Evolutionary conservation across 2,329 filamentous ascomycete genomes (phyloP).

Genomic region (Juglanconis sp.): DNA sequence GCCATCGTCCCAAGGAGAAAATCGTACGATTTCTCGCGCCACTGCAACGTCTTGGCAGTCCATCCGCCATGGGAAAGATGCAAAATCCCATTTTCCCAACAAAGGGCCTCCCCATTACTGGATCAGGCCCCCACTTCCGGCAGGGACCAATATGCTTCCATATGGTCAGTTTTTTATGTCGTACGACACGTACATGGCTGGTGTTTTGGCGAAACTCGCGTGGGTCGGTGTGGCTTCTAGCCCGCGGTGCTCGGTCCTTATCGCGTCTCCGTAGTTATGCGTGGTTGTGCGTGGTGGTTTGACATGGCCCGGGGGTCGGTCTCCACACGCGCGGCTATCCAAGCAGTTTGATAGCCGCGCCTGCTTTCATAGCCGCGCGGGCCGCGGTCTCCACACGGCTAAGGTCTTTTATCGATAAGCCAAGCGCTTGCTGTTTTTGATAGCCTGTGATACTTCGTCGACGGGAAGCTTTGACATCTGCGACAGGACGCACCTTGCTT

Average conservation of each 20-base stretch:
- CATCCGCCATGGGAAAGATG: too few relatives aligned
- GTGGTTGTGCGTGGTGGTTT: too few relatives aligned
- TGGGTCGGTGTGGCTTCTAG: too few relatives aligned
- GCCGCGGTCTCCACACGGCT: background rate
- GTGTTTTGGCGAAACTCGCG: background rate
- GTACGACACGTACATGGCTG: background rate
- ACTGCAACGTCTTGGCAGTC: background rate
- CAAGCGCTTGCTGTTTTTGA: background rate
- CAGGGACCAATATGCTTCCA: too few relatives aligned
- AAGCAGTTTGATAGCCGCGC: too few relatives aligned
- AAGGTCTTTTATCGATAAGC: constrained; percentile 6
- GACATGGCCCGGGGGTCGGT: too few relatives aligned
- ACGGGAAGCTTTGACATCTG: background rate
- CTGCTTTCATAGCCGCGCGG: too few relatives aligned
- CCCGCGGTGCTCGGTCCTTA: background rate
- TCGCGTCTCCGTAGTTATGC: background rate
- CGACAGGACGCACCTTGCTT: background rate
- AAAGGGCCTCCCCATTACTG: background rate
- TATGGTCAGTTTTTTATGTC: background rate
- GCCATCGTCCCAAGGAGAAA: background rate
- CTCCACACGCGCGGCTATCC: too few relatives aligned
- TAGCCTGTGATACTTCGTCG: background rate
- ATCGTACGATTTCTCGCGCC: constrained; percentile 4
- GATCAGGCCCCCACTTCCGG: background rate
- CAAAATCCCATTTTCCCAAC: background rate